Evolutionary conservation across 2,329 filamentous ascomycete species (phyloP).

Genomic region (Eutypa lata): DNA sequence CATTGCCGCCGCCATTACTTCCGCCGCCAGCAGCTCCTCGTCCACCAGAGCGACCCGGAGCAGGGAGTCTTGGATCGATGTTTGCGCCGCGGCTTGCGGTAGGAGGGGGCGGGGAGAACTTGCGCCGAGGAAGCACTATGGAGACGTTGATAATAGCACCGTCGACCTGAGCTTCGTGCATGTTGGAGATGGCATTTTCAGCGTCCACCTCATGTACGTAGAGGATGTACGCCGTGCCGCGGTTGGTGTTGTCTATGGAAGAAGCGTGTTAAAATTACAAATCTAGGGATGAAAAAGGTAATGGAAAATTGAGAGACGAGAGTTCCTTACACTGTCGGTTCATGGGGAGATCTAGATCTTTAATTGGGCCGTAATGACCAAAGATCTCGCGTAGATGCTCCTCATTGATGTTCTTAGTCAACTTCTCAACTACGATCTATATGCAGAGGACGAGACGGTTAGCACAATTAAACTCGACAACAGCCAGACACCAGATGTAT

Average conservation of each 20-base stretch:
- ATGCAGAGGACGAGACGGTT: not conserved
- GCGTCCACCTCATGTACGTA: constrained; percentile 76
- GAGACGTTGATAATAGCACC: constrained; percentile 80
- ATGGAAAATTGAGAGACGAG: not conserved
- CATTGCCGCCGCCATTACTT: constrained; percentile 34
- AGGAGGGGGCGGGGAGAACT: constrained; percentile 78
- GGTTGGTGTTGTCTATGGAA: constrained; percentile 79
- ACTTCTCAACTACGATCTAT: constrained; percentile 93
- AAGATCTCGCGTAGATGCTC: constrained; percentile 90
- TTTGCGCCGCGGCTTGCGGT: constrained; percentile 61
- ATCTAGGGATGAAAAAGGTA: not conserved
- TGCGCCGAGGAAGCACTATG: constrained; percentile 79
- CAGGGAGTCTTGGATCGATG: constrained; percentile 53
- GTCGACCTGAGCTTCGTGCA: constrained; percentile 97
- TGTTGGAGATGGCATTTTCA: constrained; percentile 85
- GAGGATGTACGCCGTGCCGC: constrained; percentile 90
- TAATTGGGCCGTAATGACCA: constrained; percentile 78
- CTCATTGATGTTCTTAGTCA: constrained; percentile 93
- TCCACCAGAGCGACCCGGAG: constrained; percentile 31
- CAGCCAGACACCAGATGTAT: not conserved
- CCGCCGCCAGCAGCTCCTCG: constrained; percentile 33
- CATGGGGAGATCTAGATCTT: constrained; percentile 85
- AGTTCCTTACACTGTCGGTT: constrained; percentile 68
- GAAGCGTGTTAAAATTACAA: constrained; percentile 10
- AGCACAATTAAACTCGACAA: constrained; percentile 2